Conservation (phyloP, 2,329 filamentous ascomycete genomes). For the Allantophomopsis lycopodina region DNA sequence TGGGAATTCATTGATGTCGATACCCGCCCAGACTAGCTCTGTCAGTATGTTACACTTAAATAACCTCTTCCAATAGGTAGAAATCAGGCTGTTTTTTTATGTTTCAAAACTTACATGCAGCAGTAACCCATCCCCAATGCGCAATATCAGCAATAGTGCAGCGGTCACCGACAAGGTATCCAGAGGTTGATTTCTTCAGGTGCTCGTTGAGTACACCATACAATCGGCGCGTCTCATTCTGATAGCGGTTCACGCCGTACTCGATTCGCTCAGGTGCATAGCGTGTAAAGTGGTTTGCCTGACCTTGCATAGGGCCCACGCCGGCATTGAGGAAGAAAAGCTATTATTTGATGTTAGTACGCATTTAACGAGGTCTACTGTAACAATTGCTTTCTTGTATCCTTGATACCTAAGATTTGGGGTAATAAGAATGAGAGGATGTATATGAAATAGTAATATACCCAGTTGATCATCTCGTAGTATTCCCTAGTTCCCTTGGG, state of each 20-base stretch:
- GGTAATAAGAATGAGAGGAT: neutral
- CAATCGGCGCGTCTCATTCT: constrained; percentile 70
- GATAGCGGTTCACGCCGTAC: constrained; percentile 73
- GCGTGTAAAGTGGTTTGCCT: constrained; percentile 71
- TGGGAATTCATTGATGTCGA: constrained; percentile 66
- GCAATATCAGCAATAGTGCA: constrained; percentile 69
- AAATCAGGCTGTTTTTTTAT: neutral
- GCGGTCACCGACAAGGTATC: constrained; percentile 53
- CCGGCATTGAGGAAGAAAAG: constrained; percentile 68
- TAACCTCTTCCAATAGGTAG: neutral
- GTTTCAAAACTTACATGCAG: constrained; percentile 25
- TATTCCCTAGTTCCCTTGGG: constrained; percentile 58
- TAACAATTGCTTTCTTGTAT: neutral
- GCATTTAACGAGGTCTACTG: too few species aligned
- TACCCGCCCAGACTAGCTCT: constrained; percentile 39
- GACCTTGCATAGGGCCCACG: constrained; percentile 70
- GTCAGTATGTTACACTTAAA: neutral
- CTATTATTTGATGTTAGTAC: constrained; percentile 5
- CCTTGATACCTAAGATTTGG: neutral
- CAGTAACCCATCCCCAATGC: constrained; percentile 64
- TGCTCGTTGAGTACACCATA: constrained; percentile 68
- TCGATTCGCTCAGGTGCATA: constrained; percentile 74
- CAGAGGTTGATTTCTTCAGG: constrained; percentile 39
- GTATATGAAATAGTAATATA: constrained; percentile 19
- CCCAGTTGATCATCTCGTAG: constrained; percentile 72